Percentiles rank a stretch among this genome's conserved stretches.
Conservation (phyloP, 2,329 filamentous ascomycete genomes). For the Fusarium concolor region DNA sequence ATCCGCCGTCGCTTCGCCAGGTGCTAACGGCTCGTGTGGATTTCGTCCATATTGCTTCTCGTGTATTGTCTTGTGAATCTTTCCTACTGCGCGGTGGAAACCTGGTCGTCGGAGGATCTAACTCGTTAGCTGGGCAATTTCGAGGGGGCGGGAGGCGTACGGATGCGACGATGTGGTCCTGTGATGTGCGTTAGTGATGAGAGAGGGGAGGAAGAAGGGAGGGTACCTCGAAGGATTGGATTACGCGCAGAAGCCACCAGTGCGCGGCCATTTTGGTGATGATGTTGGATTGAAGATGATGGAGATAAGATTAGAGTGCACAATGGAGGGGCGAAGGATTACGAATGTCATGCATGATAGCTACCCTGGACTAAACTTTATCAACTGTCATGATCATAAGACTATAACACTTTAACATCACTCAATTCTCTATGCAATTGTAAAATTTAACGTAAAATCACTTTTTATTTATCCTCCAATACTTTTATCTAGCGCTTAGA, state of each 20-base stretch:
- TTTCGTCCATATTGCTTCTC: constrained; percentile 62
- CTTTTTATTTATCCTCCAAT: not conserved
- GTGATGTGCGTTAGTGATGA: constrained; percentile 20
- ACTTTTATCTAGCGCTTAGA: not conserved
- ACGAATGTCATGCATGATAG: constrained; percentile 12
- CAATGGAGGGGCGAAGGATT: constrained; percentile 33
- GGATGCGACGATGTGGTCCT: constrained; percentile 52
- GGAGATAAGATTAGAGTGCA: not conserved
- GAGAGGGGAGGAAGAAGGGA: accelerated
- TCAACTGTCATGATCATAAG: not conserved
- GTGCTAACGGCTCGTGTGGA: constrained; percentile 62
- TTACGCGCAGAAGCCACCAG: constrained; percentile 51
- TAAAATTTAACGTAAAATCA: constrained; percentile 1
- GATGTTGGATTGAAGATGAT: constrained; percentile 1
- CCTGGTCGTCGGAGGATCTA: constrained; percentile 63
- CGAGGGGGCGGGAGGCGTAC: constrained; percentile 37
- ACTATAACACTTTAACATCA: not conserved
- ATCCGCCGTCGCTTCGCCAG: constrained; percentile 63
- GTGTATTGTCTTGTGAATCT: constrained; percentile 63
- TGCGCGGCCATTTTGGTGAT: constrained; percentile 48
- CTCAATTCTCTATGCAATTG: no score
- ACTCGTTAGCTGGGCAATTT: constrained; percentile 7
- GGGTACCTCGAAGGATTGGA: constrained; percentile 52
- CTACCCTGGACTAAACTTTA: constrained; percentile 21
- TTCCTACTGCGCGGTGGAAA: constrained; percentile 64